Base-by-base conservation (phyloP, 192 early-diverging fungal genomes). In the Ambispora gerdemannii region DNA sequence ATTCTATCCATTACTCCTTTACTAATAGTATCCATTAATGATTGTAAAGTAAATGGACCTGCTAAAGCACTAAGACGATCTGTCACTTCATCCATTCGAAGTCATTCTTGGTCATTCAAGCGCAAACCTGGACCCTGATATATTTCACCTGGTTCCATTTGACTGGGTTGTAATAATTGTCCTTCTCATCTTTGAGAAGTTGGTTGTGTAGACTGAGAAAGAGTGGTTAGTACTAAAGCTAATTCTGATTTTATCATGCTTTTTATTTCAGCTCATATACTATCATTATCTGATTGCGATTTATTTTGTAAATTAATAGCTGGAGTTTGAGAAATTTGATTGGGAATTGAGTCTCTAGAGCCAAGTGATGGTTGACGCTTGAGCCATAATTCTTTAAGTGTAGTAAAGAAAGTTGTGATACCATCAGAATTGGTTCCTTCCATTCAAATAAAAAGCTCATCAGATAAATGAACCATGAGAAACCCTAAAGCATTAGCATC, bases 161-260 rank as follows among this genome's bases (percentile, higher is more conserved):
- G n/a, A n/a, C n/a, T n/a, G n/a, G n/a, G n/a, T n/a, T n/a, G n/a
- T n/a, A n/a, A n/a, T n/a, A n/a, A n/a, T n/a, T n/a, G n/a, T n/a
- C n/a, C n/a, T n/a, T n/a, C n/a, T n/a, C n/a, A 25, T 58, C 55
- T 58, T 58, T 58, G 55, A 58, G 55, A 58, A 58, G 55, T 22
- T 56, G 55, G n/a, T n/a, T n/a, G n/a, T n/a, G n/a, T n/a, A n/a
- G n/a, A n/a, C n/a, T n/a, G n/a, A n/a, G n/a, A n/a, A n/a, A 58
- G 4, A 58, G 27, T 17, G n/a, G 55, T 58, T 58, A 25, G 55
- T 4, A 58, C 55, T 58, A 58, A 58, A 58, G 55, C 55, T 58
- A 58, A 58, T 58, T 58, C 22, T 58, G 55, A 58, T 58, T 58
- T 58, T 58, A 58, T 58, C 55, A 58, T 58, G 27, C 55, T 58